phyloP scores from a whole-genome alignment of 441 rosid genomes.

The Brassica balearica region DNA sequence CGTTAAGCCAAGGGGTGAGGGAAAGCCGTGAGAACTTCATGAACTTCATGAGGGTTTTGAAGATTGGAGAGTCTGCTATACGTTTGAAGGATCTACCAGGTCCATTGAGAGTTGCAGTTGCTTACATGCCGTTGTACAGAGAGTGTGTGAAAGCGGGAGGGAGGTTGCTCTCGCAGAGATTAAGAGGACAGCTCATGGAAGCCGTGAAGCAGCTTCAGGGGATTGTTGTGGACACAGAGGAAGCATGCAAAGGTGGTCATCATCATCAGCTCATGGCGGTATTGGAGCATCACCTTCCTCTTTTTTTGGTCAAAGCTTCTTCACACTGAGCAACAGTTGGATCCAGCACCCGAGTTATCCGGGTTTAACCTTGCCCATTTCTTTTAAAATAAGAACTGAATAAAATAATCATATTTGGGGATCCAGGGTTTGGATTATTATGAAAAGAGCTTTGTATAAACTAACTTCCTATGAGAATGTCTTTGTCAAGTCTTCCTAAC shows the following conservation, averaged over 20 bases:
- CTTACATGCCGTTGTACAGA: slow-evolving; percentile 81
- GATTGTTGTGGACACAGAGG: slow-evolving; percentile 51
- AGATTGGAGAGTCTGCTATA: slow-evolving; percentile 71
- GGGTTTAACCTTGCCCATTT: neutral
- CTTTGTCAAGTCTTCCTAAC: neutral
- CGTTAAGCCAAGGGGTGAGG: slow-evolving; percentile 68
- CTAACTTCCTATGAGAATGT: neutral
- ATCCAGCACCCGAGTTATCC: slow-evolving; percentile 1
- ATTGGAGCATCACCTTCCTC: slow-evolving; percentile 87
- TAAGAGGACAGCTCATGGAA: slow-evolving; percentile 84
- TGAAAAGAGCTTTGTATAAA: slow-evolving; percentile 1
- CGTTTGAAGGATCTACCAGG: slow-evolving; percentile 74
- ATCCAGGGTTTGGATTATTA: neutral
- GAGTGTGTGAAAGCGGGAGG: slow-evolving; percentile 64
- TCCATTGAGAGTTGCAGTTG: slow-evolving; percentile 74
- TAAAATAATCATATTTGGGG: slow-evolving; percentile 7
- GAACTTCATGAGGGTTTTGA: slow-evolving; percentile 69
- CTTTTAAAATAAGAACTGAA: neutral
- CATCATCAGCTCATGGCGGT: slow-evolving; percentile 66
- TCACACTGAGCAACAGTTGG: slow-evolving; percentile 66
- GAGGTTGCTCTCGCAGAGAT: slow-evolving; percentile 66
- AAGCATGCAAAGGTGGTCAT: slow-evolving; percentile 54
- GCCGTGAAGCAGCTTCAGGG: slow-evolving; percentile 76
- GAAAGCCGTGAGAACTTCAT: slow-evolving; percentile 70
- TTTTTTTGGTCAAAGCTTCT: slow-evolving; percentile 61